These are phyloP conservation scores for Blastobotrys raffinosifermentans DNA, from an alignment of 1,139 yeast species.

Conservation along the genomic window DNA sequence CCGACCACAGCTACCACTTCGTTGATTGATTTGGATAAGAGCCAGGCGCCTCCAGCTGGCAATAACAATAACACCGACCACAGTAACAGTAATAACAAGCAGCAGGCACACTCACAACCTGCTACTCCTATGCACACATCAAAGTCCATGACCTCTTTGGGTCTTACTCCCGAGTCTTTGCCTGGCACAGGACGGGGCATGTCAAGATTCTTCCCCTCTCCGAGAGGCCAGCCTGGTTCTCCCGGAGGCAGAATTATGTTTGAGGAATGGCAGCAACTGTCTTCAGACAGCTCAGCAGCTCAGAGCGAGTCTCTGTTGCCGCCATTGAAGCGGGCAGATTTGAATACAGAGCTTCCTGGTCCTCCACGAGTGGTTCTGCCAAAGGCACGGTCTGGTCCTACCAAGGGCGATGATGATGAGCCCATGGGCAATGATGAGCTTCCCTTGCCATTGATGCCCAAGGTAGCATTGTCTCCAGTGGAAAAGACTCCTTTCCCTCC, in stretches of 20 bases:
- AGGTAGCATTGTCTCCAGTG: background rate
- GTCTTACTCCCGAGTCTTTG: constrained; percentile 3
- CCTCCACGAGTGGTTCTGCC: constrained; percentile 4
- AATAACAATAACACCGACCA: background rate
- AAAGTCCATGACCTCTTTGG: constrained; percentile 1
- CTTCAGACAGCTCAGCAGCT: background rate
- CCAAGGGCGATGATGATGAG: too few species aligned
- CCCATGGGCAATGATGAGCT: too few species aligned
- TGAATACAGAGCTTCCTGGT: background rate
- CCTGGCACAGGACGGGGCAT: constrained; percentile 9
- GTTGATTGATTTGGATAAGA: background rate
- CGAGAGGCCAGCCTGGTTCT: constrained; percentile 8
- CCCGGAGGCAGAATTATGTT: background rate
- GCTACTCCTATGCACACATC: constrained; percentile 3
- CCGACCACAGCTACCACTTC: background rate
- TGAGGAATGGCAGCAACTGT: background rate
- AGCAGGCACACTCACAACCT: constrained; percentile 8
- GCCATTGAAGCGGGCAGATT: background rate
- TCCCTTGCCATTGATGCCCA: constrained; percentile 1
- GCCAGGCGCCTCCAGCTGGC: constrained; percentile 1
- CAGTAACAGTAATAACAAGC: constrained; percentile 2
- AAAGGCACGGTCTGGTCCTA: background rate
- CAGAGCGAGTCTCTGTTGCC: constrained; percentile 2
- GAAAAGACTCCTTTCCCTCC: constrained; percentile 6
- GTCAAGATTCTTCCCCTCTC: constrained; percentile 15